Evolutionary conservation across 2,329 filamentous ascomycete genomes (phyloP), one percentile per base, ranked within the genome.

Genomic region (Exophiala sp.): DNA sequence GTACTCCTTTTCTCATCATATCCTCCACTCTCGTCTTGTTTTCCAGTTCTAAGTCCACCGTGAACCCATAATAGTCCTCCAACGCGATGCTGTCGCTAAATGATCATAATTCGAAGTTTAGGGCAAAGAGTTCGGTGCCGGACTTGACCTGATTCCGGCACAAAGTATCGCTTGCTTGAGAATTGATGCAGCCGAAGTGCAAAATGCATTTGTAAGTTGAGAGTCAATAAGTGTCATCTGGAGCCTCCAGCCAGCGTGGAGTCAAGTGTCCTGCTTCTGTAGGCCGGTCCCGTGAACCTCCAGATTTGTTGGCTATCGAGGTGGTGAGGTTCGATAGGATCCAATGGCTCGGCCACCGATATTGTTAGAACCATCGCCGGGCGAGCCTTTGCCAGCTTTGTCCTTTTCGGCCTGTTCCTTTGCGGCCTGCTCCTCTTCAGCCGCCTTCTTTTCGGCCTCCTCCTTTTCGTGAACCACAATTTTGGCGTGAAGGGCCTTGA

Each of bases 401-500:
- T n/a, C n/a, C n/a, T n/a, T n/a, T n/a, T n/a, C n/a, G n/a, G n/a
- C n/a, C n/a, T n/a, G n/a, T n/a, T n/a, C n/a, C n/a, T n/a, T n/a
- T n/a, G n/a, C n/a, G n/a, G n/a, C n/a, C n/a, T n/a, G n/a, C n/a
- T n/a, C n/a, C n/a, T n/a, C n/a, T n/a, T n/a, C n/a, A n/a, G n/a
- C n/a, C n/a, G n/a, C n/a, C n/a, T n/a, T n/a, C n/a, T n/a, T n/a
- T n/a, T n/a, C n/a, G n/a, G n/a, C n/a, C n/a, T n/a, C n/a, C n/a
- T n/a, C n/a, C n/a, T n/a, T 60, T 37, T 62, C 60, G 1, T 57
- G 57, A 18, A 56, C 58, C 27, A 60, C 55, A 22, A 62, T 62
- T 48, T 62, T 62, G 40, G 40, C 50, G 27, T 61, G 56, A 23
- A 62, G 60, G 34, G 22, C 53, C 23, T 60, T 55, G 18, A 62